Percentiles rank a stretch among this genome's conserved stretches.
Evolutionary conservation across 169 alveolate species (phyloP).

Genomic region (Plasmodium inui): DNA sequence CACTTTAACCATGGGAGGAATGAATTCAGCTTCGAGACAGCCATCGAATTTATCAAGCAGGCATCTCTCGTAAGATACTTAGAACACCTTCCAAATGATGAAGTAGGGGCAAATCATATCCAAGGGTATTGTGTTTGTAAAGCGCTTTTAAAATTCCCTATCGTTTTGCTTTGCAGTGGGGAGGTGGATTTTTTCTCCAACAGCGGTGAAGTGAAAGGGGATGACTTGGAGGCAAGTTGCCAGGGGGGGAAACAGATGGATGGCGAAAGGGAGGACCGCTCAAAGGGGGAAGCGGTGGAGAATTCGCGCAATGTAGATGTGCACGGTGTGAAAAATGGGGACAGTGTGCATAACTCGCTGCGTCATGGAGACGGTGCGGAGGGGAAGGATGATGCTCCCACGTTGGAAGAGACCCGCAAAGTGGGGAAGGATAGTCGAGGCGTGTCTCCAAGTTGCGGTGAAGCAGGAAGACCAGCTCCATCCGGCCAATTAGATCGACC

Average conservation of each 20-base stretch:
- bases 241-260: neutral
- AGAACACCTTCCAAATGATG: conserved; percentile 80
- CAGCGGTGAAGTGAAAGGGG: neutral
- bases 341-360: neutral
- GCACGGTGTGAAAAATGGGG: neutral
- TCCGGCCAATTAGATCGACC: too few relatives aligned
- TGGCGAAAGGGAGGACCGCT: too few relatives aligned
- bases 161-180: conserved; percentile 47
- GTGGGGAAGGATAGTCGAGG: neutral
- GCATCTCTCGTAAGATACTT: conserved; percentile 80
- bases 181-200: conserved; percentile 8
- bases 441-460: neutral
- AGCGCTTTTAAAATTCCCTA: conserved; percentile 46
- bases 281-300: too few relatives aligned
- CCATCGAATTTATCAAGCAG: conserved; percentile 81
- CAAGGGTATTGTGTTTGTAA: conserved; percentile 69
- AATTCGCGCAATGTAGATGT: too few relatives aligned
- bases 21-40: conserved; percentile 75
- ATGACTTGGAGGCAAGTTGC: neutral
- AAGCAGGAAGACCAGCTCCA: too few relatives aligned
- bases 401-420: neutral
- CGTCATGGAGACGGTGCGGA: neutral
- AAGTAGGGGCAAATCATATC: conserved; percentile 25
- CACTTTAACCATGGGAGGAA: conserved; percentile 74
- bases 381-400: neutral